Base-by-base conservation (phyloP, 2,329 filamentous ascomycete genomes). In the Coleophoma eucalyptorum region DNA sequence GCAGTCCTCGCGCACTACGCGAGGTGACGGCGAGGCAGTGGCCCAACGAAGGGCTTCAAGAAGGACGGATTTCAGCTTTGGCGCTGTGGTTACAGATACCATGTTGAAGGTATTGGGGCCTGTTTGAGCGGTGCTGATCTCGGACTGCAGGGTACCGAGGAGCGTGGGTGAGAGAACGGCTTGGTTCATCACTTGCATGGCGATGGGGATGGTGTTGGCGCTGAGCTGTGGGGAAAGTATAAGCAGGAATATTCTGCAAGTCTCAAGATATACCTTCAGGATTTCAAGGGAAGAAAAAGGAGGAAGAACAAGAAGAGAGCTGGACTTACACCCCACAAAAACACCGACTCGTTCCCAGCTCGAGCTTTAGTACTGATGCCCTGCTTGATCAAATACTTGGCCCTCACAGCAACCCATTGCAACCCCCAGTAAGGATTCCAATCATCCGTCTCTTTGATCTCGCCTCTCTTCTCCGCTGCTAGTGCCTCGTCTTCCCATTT, bases 381-480 rank as follows among this genome's bases (percentile, higher is more conserved):
- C n/a, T 38, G 31, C 18, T 51, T 43, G 32, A 43, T 49, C 44
- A 53, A 38, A 15, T 50, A 46, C n/a, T 50, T 43, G 19, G 48
- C 41, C 15, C 52, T 16, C 32, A 49, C 16, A 5, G 46, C 21
- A 11, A 51, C 46, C 37, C 52, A 55, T 40, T 48, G 40, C 19
- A 55, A 35, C 16, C 53, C 53, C 53, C 53, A 55, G 38, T 50
- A 49, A 5, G 45, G 33, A 50, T 55, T 50, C 53, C 53, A 55
- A 37, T 52, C 50, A 26, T 40, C 41, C 21, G 52, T 50, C 3
- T 13, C 42, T 1, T 18, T 48, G 26, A 50, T 48, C 35, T 50
- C 45, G 2, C 47, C 48, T 21, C 46, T 21, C 21, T 50, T 37
- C 26, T 48, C 50, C 34, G 53, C 50, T 31, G 49, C 26, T 38